Percentiles rank a stretch among this genome's conserved stretches.
Evolutionary conservation across 208 protist species (phyloP).

Genomic region (Cochliopodium minus): DNA sequence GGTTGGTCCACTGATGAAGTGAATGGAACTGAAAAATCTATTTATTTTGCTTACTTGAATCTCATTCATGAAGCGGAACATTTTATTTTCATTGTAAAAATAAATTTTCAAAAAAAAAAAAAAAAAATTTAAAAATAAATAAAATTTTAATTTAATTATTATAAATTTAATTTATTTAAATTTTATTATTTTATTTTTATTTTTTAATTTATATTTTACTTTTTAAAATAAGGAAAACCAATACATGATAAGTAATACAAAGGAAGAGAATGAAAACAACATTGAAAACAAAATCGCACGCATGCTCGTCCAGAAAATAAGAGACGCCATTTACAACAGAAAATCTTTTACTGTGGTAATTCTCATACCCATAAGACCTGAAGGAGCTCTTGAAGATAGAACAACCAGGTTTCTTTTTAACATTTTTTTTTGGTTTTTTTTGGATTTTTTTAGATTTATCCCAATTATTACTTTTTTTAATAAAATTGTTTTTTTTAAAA

Average conservation of each 20-base stretch:
- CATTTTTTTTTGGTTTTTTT: too few species aligned
- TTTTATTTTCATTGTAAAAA: conserved; percentile 39
- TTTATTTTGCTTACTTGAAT: conserved; percentile 26
- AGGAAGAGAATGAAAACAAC: background rate
- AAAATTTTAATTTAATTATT: background rate
- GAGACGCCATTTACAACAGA: too few species aligned
- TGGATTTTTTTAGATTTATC: too few species aligned
- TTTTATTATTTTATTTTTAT: background rate
- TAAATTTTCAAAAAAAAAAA: conserved; percentile 15
- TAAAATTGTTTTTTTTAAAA: too few species aligned
- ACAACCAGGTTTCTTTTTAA: too few species aligned
- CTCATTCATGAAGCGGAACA: conserved; percentile 20
- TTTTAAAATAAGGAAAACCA: background rate
- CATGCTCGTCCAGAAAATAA: too few species aligned
- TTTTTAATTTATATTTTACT: background rate
- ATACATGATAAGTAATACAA: background rate
- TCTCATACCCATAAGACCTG: too few species aligned
- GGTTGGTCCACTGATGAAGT: background rate
- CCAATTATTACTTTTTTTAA: too few species aligned
- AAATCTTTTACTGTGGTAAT: too few species aligned
- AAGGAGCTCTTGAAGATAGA: too few species aligned
- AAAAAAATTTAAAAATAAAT: background rate
- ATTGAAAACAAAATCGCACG: too few species aligned
- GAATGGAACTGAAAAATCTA: conserved; percentile 14
- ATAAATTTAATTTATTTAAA: background rate